Evolutionary conservation across 148 eudicot species (phyloP), one percentile per base, ranked within the genome.

Genomic region (Amaranthus palmeri): DNA sequence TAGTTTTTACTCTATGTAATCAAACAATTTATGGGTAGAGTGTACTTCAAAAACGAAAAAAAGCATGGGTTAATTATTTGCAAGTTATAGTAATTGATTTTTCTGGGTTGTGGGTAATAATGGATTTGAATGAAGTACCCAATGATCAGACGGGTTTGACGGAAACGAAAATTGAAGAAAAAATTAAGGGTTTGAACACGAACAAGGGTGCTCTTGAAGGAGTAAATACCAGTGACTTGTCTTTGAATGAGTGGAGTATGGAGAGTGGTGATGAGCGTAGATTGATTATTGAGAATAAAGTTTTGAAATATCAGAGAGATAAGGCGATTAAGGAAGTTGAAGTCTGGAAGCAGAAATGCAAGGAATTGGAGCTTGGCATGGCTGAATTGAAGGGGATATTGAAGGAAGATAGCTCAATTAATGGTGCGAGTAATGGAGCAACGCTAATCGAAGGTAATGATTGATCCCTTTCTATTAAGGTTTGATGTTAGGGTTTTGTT

Each of bases 281-380:
- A 51, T 76, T 88, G 85, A 83, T 85, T 86, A 74, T 76, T 64
- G 90, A 81, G 78, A 87, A 84, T 75, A 79, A 70, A 41, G 88
- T 80, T 71, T 80, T 84, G 86, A 81, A 81, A 54, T 85, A 81
- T 76, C 90, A 87, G 78, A 91, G 84, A 79, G 74, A 47, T 15
- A 47, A 50, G 47, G 87, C 84, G 49, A 74, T 87, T 71, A 76
- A 55, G 15, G 81, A 80, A 61, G 79, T 71, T n/a, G 86, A 78
- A 63, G 63, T 41, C 49, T 85, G 82, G 87, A 84, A 87, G 74
- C 62, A 14, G 50, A 91, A 85, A 74, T 83, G 77, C 58, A 51
- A 54, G 75, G 83, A 83, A 6, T 61, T 91, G 68, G 88, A 84
- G 83, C 57, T 36, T 13, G 77, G 73, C 60, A n/a, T 87, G 47